phyloP scores from a whole-genome alignment of 2,329 filamentous ascomycete species.

The Stenocarpella maydis region DNA sequence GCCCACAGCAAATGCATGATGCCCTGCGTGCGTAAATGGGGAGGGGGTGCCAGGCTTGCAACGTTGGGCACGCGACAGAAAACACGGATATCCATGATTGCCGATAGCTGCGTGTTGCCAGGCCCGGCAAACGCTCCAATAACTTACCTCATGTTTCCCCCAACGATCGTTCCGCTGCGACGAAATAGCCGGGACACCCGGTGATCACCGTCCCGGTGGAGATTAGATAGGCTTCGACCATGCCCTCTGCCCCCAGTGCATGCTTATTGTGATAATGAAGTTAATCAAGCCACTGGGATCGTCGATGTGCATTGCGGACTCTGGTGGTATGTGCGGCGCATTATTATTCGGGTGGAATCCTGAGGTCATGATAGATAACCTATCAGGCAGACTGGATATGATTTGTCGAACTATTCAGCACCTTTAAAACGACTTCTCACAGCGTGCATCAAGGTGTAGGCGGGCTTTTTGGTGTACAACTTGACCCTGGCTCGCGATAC shows the following conservation, averaged over 20 bases:
- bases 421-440: background rate
- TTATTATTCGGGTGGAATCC: no score
- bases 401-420: background rate
- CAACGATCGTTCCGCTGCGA: background rate
- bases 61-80: background rate
- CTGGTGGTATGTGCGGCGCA: background rate
- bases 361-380: background rate
- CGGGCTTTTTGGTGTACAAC: background rate
- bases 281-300: background rate
- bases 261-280: background rate
- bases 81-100: background rate
- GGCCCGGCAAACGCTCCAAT: background rate
- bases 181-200: slow-evolving; percentile 1
- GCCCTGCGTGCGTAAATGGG: background rate
- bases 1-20: slow-evolving; percentile 12
- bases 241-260: background rate
- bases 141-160: no score
- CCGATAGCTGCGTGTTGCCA: background rate
- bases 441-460: background rate
- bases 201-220: slow-evolving; percentile 25
- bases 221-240: slow-evolving; percentile 11
- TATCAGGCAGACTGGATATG: background rate
- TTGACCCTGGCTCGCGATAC: background rate
- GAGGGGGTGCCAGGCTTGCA: background rate
- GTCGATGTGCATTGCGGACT: background rate